These are phyloP conservation scores for Linderniella brevidens DNA, from an alignment of 257 asterid species.

Conservation along the genomic window DNA sequence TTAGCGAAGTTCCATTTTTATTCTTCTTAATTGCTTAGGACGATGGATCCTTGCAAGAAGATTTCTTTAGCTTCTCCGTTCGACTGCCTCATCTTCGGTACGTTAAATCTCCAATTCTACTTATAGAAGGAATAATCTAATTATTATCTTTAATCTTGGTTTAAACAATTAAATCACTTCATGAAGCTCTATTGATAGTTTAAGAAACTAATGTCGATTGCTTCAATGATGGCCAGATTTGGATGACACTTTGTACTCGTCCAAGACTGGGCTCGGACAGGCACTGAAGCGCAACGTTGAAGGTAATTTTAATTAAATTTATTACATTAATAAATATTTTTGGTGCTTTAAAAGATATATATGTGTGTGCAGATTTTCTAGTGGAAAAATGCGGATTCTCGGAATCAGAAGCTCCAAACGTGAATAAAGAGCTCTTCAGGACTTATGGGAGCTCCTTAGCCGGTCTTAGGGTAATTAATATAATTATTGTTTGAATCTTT, in stretches of 20 bases:
- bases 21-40: no score
- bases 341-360: background rate
- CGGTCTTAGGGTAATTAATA: constrained; percentile 58
- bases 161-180: no score
- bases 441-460: constrained; percentile 85
- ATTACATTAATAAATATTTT: background rate
- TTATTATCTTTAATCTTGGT: no score
- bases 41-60: constrained; percentile 19
- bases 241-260: constrained; percentile 83
- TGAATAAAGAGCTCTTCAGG: constrained; percentile 61
- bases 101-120: no score
- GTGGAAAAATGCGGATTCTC: constrained; percentile 52
- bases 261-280: constrained; percentile 54
- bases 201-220: background rate
- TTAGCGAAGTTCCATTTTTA: no score
- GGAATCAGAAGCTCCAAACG: constrained; percentile 40
- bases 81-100: constrained; percentile 32
- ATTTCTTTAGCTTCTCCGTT: constrained; percentile 11
- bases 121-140: no score
- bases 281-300: constrained; percentile 67
- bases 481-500: background rate
- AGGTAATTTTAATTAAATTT: constrained; percentile 20
- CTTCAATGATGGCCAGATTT: constrained; percentile 30
- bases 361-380: constrained; percentile 35
- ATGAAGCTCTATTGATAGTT: no score